Evolutionary conservation across 1,139 yeast genomes (phyloP).

Genomic region (Geotrichum klebahnii): DNA sequence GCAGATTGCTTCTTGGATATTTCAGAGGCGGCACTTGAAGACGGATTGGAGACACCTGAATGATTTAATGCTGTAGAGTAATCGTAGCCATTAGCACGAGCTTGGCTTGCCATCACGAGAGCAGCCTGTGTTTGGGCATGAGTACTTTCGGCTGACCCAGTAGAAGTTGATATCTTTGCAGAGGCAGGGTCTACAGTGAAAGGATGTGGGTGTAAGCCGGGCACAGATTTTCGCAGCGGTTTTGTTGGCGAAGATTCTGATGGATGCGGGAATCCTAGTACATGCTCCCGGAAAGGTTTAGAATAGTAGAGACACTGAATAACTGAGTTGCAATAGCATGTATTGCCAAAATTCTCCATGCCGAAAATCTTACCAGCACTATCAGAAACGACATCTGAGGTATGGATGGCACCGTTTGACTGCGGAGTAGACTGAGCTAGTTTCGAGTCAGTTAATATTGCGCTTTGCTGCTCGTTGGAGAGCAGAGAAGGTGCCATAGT

Average conservation of each 20-base stretch:
- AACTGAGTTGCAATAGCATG: conserved; percentile 91
- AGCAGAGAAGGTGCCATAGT: no score
- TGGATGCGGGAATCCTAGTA: conserved; percentile 47
- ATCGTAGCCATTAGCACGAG: conserved; percentile 8
- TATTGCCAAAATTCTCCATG: conserved; percentile 89
- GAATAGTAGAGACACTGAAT: conserved; percentile 82
- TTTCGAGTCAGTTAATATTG: no score
- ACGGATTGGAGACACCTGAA: no score
- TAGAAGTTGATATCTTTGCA: conserved; percentile 26
- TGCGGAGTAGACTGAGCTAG: no score
- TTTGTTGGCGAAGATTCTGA: conserved; percentile 7
- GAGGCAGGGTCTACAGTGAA: conserved; percentile 36
- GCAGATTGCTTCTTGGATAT: background rate
- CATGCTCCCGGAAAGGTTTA: conserved; percentile 58
- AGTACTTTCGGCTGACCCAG: conserved; percentile 24
- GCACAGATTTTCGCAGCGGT: conserved; percentile 27
- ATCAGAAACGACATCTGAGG: conserved; percentile 25
- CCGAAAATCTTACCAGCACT: conserved; percentile 64
- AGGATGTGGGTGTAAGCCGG: conserved; percentile 39
- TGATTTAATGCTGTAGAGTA: background rate
- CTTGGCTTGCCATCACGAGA: background rate
- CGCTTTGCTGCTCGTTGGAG: no score
- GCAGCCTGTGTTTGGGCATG: conserved; percentile 7
- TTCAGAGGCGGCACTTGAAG: background rate
- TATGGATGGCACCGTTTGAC: background rate